phyloP scores from a whole-genome alignment of 495 filamentous ascomycete species.

The Penicillium alfredii region DNA sequence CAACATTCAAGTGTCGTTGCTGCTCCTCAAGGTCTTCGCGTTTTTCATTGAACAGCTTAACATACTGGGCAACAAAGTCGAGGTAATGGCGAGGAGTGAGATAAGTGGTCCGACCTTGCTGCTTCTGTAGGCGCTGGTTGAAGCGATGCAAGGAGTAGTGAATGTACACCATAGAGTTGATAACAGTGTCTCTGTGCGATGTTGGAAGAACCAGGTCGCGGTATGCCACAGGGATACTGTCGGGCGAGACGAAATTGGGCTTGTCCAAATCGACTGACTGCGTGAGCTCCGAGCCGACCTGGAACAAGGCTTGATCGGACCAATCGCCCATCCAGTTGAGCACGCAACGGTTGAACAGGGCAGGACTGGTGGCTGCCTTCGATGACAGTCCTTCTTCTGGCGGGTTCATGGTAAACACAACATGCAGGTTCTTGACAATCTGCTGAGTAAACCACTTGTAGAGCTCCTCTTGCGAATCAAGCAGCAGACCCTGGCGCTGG shows the following conservation, averaged over 20 bases:
- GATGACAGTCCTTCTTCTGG: conserved; percentile 90
- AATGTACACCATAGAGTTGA: conserved; percentile 98
- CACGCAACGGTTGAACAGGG: conserved; percentile 97
- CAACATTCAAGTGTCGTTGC: conserved; percentile 94
- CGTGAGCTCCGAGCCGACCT: conserved; percentile 92
- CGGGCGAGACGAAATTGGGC: conserved; percentile 75
- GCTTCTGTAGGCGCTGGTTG: conserved; percentile 82
- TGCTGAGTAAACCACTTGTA: conserved; percentile 99
- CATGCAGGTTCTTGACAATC: conserved; percentile 97
- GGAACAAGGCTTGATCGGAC: conserved; percentile 98
- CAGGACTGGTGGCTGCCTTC: conserved; percentile 94
- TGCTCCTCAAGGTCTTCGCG: conserved; percentile 97
- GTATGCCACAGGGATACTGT: conserved; percentile 87
- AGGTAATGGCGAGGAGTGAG: conserved; percentile 95
- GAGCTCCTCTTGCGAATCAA: conserved; percentile 95
- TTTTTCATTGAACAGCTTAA: conserved; percentile 96
- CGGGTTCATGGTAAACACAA: conserved; percentile 99
- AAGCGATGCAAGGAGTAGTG: conserved; percentile 89
- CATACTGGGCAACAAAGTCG: conserved; percentile 97
- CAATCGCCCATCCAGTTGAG: conserved; percentile 99
- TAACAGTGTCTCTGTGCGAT: conserved; percentile 79
- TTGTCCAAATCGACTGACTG: conserved; percentile 92
- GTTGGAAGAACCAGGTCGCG: conserved; percentile 77
- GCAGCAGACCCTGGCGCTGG: conserved; percentile 86
- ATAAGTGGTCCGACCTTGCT: conserved; percentile 84